Conservation (phyloP, 2,329 filamentous ascomycete species). For the Tolypocladium sp. region DNA sequence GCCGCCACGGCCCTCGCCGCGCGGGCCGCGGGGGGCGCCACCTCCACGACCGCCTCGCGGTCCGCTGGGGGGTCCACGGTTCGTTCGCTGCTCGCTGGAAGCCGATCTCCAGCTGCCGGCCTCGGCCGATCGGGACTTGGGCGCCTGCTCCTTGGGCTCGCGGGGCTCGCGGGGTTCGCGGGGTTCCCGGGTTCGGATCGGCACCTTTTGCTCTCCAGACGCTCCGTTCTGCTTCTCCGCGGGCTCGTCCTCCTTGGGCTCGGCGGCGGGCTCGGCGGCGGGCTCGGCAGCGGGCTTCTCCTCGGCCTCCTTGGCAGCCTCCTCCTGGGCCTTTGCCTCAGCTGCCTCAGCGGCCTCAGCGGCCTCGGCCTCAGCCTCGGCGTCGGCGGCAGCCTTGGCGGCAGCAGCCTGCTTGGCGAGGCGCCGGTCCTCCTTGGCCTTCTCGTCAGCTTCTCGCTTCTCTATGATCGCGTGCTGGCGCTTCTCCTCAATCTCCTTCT, state of each 20-base stretch:
- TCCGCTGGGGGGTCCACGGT: slow-evolving; percentile 31
- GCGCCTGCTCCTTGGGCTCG: slow-evolving; percentile 26
- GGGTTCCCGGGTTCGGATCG: slow-evolving; percentile 27
- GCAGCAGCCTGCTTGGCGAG: slow-evolving; percentile 49
- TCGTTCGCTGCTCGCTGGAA: slow-evolving; percentile 38
- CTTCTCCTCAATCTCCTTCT: slow-evolving; percentile 87
- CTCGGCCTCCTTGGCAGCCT: slow-evolving; percentile 20
- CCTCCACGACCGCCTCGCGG: slow-evolving; percentile 32
- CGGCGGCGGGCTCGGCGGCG: slow-evolving; percentile 15
- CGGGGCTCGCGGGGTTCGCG: slow-evolving; percentile 17
- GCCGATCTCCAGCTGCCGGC: slow-evolving; percentile 52
- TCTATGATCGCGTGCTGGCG: slow-evolving; percentile 62
- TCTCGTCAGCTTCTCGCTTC: slow-evolving; percentile 82
- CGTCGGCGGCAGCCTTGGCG: slow-evolving; percentile 33
- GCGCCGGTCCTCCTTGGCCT: slow-evolving; percentile 66
- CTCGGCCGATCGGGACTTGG: slow-evolving; percentile 48
- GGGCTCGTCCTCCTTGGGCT: slow-evolving; percentile 18
- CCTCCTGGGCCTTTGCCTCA: slow-evolving; percentile 22
- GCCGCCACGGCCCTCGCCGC: slow-evolving; percentile 34
- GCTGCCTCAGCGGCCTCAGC: slow-evolving; percentile 25
- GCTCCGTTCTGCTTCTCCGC: slow-evolving; percentile 18
- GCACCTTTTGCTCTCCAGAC: slow-evolving; percentile 39
- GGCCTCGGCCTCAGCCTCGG: slow-evolving; percentile 32
- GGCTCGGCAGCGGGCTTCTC: slow-evolving; percentile 16
- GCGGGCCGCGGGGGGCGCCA: slow-evolving; percentile 27